Conservation (phyloP, 164 flowering plant genomes). For the Vitis riparia region DNA sequence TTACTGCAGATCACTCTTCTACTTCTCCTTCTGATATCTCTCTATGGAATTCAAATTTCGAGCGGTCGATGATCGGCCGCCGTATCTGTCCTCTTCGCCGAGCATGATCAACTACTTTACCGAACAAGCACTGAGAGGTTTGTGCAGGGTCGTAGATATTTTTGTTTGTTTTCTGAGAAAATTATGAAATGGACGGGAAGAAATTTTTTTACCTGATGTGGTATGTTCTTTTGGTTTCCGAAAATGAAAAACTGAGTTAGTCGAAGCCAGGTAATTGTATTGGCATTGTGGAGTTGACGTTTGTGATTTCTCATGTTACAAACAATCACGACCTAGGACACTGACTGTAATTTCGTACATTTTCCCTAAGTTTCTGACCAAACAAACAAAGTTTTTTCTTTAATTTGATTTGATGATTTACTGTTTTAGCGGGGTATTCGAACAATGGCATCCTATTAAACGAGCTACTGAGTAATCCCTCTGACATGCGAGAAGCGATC, state of each 20-base stretch:
- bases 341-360: neutral
- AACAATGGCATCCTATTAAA: neutral
- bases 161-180: constrained; percentile 11
- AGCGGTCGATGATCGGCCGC: constrained; percentile 14
- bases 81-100: neutral
- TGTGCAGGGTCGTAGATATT: neutral
- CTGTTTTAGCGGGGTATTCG: constrained; percentile 5
- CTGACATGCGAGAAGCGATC: constrained; percentile 10
- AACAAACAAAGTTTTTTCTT: neutral
- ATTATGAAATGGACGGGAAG: neutral
- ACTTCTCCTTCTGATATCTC: neutral
- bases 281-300: too few species aligned
- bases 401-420: neutral
- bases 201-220: too few species aligned
- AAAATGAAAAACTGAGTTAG: too few species aligned
- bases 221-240: too few species aligned
- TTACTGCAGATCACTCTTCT: neutral
- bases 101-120: neutral
- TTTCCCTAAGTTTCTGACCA: neutral
- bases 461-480: too few species aligned
- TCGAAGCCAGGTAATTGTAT: too few species aligned
- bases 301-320: neutral
- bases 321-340: neutral
- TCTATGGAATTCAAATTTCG: constrained; percentile 24
- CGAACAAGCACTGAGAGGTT: constrained; percentile 17